A percentile compares a stretch with the other conserved stretches of the same genome.
phyloP scores from a whole-genome alignment of 2,329 filamentous ascomycete genomes.

The Arthrinium phaeospermum region DNA sequence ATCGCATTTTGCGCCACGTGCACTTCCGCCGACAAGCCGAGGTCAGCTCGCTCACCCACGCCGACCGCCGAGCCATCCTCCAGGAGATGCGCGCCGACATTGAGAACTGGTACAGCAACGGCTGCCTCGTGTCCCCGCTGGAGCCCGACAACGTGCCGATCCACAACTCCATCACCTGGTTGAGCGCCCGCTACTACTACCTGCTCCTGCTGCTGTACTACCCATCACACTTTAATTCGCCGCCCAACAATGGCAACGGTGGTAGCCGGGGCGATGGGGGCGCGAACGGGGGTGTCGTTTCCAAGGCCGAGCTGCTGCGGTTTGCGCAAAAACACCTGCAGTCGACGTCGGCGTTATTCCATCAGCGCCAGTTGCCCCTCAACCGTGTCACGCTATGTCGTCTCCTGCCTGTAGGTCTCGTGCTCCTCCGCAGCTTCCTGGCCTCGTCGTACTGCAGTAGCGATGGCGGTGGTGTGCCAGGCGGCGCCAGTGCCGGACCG shows the following conservation, averaged over 20 bases:
- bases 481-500: conserved; percentile 21
- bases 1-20: conserved; percentile 45
- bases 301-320: conserved; percentile 42
- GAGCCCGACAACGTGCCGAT: conserved; percentile 51
- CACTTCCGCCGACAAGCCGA: conserved; percentile 40
- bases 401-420: conserved; percentile 43
- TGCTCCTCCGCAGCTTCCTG: conserved; percentile 42
- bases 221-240: conserved; percentile 46
- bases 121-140: conserved; percentile 49
- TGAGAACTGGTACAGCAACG: conserved; percentile 53
- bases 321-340: conserved; percentile 50
- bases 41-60: conserved; percentile 36
- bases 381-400: conserved; percentile 50
- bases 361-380: conserved; percentile 49
- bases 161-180: conserved; percentile 51
- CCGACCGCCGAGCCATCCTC: conserved; percentile 41
- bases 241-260: background rate
- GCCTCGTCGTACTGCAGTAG: conserved; percentile 17
- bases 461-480: background rate
- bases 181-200: conserved; percentile 50
- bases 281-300: conserved; percentile 34
- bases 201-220: conserved; percentile 51
- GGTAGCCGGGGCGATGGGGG: background rate
- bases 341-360: conserved; percentile 46
- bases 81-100: conserved; percentile 47